Evolutionary conservation across 1,284 basidiomycete species (phyloP).

Genomic region (Xerocomus amazonicus): DNA sequence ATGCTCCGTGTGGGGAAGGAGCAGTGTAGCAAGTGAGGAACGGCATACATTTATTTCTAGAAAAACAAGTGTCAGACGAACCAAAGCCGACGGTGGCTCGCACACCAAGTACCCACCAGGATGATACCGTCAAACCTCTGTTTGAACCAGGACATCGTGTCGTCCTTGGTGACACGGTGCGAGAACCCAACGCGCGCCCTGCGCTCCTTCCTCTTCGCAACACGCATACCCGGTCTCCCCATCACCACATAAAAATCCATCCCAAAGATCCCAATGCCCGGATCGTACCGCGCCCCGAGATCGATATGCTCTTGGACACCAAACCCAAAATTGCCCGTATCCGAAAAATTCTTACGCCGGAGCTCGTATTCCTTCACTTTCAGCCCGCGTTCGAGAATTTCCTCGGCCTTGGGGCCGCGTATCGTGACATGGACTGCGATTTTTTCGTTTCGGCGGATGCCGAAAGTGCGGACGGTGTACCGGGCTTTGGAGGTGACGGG

Average conservation of each 20-base stretch:
- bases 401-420: conserved; percentile 98
- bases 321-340: conserved; percentile 98
- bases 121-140: conserved; percentile 98
- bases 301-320: conserved; percentile 99
- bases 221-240: conserved; percentile 93
- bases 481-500: conserved; percentile 99
- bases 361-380: conserved; percentile 99
- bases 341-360: conserved; percentile 90
- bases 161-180: conserved; percentile 90
- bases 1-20: conserved; percentile 1
- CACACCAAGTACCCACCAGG: conserved; percentile 52
- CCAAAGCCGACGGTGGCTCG: neutral
- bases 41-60: conserved; percentile 27
- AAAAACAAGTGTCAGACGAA: neutral
- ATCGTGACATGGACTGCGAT: conserved; percentile 99
- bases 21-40: conserved; percentile 1
- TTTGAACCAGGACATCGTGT: conserved; percentile 98
- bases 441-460: conserved; percentile 99
- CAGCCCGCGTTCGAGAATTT: conserved; percentile 97
- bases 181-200: conserved; percentile 82
- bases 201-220: conserved; percentile 90
- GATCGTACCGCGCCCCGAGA: conserved; percentile 97
- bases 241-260: conserved; percentile 99
- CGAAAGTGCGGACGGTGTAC: conserved; percentile 99
- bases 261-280: conserved; percentile 95